A percentile compares a stretch with the other conserved stretches of the same genome.
Evolutionary conservation across 2,329 filamentous ascomycete genomes (phyloP).

Genomic region (Hymenoscyphus scutula): DNA sequence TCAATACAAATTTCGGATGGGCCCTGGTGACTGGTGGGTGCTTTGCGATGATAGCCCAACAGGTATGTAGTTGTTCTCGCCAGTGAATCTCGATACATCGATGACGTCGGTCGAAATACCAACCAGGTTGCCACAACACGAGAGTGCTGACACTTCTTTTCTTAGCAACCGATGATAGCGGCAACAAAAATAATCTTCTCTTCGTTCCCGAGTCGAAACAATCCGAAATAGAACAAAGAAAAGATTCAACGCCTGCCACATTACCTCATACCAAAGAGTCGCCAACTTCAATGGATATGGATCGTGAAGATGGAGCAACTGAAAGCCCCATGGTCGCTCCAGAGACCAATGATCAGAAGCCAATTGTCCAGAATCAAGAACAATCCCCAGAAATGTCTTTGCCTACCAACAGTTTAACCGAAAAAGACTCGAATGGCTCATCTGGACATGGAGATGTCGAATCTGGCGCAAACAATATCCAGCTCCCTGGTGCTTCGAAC

Average conservation of each 20-base stretch:
- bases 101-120: neutral
- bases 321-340: neutral
- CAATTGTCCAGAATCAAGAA: neutral
- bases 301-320: too few species aligned
- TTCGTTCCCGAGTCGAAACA: slow-evolving; percentile 32
- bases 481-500: neutral
- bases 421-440: slow-evolving; percentile 7
- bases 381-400: neutral
- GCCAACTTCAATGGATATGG: too few species aligned
- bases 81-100: neutral
- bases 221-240: too few species aligned
- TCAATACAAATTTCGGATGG: slow-evolving; percentile 74
- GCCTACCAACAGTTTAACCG: neutral
- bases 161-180: slow-evolving; percentile 48
- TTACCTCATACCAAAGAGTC: too few species aligned
- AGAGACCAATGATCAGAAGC: neutral
- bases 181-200: slow-evolving; percentile 54
- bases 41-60: slow-evolving; percentile 61
- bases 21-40: slow-evolving; percentile 67
- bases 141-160: slow-evolving; percentile 12
- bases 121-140: neutral
- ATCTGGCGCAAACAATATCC: neutral
- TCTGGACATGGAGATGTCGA: neutral
- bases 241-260: too few species aligned
- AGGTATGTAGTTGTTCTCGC: slow-evolving; percentile 44